Conservation (phyloP, 495 filamentous ascomycete genomes). For the Podospora sp. region DNA sequence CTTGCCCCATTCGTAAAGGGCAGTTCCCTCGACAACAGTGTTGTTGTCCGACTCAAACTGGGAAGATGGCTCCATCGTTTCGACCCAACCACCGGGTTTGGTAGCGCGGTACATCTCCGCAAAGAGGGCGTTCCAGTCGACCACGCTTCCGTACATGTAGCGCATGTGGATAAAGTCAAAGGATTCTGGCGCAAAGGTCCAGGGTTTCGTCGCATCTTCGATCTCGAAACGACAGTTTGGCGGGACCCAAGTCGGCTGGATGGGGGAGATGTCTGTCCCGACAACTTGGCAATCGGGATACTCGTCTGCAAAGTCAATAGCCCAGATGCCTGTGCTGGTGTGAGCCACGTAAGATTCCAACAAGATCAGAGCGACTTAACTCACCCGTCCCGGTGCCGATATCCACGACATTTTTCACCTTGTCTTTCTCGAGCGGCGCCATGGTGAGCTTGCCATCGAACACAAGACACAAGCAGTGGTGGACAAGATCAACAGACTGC, state of each 20-base stretch:
- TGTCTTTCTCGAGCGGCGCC: slow-evolving; percentile 49
- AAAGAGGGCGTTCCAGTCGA: slow-evolving; percentile 56
- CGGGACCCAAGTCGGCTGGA: slow-evolving; percentile 55
- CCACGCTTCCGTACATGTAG: slow-evolving; percentile 55
- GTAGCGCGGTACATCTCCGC: slow-evolving; percentile 35
- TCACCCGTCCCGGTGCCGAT: slow-evolving; percentile 61
- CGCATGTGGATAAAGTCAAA: slow-evolving; percentile 71
- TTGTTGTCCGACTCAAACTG: slow-evolving; percentile 34
- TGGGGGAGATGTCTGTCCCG: slow-evolving; percentile 65
- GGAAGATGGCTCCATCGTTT: background rate
- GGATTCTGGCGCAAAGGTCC: slow-evolving; percentile 50
- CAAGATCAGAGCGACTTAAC: background rate
- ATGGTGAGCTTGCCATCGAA: slow-evolving; percentile 58
- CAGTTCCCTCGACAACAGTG: slow-evolving; percentile 25
- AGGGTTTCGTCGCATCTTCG: slow-evolving; percentile 57
- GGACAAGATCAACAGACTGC: slow-evolving; percentile 41
- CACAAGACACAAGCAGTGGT: slow-evolving; percentile 40
- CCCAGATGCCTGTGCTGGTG: slow-evolving; percentile 38
- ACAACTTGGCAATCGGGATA: slow-evolving; percentile 56
- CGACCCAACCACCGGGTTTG: slow-evolving; percentile 2
- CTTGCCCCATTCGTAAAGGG: slow-evolving; percentile 40
- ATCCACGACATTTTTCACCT: slow-evolving; percentile 57
- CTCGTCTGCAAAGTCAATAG: slow-evolving; percentile 48
- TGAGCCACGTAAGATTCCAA: background rate
- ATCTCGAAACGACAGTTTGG: slow-evolving; percentile 56